These are phyloP conservation scores for Phialemoniopsis sp. DNA, from an alignment of 2,329 filamentous ascomycete species.

Conservation along the genomic window DNA sequence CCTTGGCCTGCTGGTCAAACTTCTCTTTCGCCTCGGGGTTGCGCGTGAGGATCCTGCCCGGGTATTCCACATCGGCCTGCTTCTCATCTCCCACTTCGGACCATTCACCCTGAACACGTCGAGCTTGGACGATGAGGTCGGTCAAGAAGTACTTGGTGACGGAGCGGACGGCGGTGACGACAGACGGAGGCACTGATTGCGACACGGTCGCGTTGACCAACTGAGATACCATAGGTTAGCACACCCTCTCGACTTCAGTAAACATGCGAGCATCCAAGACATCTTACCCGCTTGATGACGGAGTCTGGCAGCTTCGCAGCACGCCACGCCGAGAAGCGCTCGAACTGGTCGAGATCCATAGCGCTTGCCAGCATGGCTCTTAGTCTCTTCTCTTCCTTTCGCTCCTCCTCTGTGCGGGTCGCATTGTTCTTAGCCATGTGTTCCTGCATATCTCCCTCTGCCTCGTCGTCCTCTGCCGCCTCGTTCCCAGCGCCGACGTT, in stretches of 20 bases:
- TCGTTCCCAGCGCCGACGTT: conserved; percentile 37
- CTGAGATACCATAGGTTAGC: conserved; percentile 24
- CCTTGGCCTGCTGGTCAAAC: conserved; percentile 24
- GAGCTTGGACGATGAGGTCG: conserved; percentile 69
- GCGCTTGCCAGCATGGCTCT: conserved; percentile 58
- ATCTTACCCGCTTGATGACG: conserved; percentile 61
- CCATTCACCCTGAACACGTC: conserved; percentile 70
- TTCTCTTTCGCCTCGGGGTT: conserved; percentile 21
- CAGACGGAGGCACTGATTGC: conserved; percentile 69
- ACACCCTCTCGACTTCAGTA: no score
- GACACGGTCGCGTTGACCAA: conserved; percentile 78
- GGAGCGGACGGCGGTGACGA: conserved; percentile 71
- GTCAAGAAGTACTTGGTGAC: conserved; percentile 76
- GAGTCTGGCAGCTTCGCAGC: conserved; percentile 64
- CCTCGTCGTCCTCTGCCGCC: conserved; percentile 48
- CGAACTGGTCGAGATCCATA: conserved; percentile 63
- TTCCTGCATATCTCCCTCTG: conserved; percentile 22
- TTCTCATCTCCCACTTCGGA: conserved; percentile 51
- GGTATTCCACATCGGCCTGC: conserved; percentile 46
- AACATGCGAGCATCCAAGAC: not conserved
- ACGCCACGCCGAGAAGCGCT: conserved; percentile 68
- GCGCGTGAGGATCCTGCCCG: conserved; percentile 15
- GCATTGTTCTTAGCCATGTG: conserved; percentile 22
- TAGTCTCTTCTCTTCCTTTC: conserved; percentile 62
- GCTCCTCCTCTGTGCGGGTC: conserved; percentile 43